Conservation (phyloP, 768 basidiomycete species). For the Lyophyllum decastes region DNA sequence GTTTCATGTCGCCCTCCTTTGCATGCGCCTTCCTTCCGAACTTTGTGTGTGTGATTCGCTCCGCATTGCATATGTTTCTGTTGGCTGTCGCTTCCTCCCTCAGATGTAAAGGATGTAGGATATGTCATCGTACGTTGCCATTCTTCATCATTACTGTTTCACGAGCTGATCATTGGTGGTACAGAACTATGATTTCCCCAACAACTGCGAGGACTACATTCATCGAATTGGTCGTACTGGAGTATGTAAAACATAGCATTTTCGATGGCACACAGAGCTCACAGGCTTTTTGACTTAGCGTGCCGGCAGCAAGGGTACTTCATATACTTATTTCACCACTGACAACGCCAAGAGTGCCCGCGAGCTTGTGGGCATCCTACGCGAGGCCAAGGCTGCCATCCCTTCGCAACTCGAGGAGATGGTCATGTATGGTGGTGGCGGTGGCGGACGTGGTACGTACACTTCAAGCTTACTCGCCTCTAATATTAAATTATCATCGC, state of each 20-base stretch:
- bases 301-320: constrained; percentile 88
- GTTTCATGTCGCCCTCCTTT: constrained; percentile 27
- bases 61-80: constrained; percentile 33
- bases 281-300: constrained; percentile 56
- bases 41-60: constrained; percentile 34
- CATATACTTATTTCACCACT: constrained; percentile 96
- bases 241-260: constrained; percentile 39
- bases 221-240: constrained; percentile 99
- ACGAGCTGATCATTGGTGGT: constrained; percentile 11
- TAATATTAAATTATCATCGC: constrained; percentile 8
- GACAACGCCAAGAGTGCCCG: constrained; percentile 95
- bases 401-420: constrained; percentile 94
- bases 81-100: constrained; percentile 31
- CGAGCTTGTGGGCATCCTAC: constrained; percentile 83
- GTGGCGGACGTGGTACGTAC: constrained; percentile 67
- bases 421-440: constrained; percentile 83
- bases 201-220: constrained; percentile 97
- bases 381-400: constrained; percentile 83
- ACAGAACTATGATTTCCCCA: constrained; percentile 97
- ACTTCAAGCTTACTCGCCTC: background rate
- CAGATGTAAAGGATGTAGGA: constrained; percentile 99
- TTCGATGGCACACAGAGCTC: background rate
- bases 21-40: constrained; percentile 23
- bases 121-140: constrained; percentile 83
- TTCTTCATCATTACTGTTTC: constrained; percentile 2